Evolutionary conservation across 108 stramenopile genomes (phyloP).

Genomic region (Parietichytrium sp.): DNA sequence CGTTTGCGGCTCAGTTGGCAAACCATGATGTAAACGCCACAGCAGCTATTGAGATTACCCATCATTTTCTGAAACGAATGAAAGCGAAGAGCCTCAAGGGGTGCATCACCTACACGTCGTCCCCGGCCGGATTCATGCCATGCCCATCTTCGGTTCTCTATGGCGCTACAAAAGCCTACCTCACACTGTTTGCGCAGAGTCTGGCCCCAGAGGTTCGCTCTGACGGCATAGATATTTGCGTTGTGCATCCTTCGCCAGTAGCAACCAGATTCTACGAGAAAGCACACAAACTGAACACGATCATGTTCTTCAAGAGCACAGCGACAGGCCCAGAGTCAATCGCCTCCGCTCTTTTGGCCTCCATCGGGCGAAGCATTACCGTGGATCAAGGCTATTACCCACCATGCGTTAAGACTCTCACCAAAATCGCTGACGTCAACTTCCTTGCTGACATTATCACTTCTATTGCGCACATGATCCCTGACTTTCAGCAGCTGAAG

Average conservation of each 20-base stretch:
- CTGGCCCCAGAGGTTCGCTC: slow-evolving; percentile 79
- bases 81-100: slow-evolving; percentile 71
- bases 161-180: slow-evolving; percentile 97
- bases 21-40: slow-evolving; percentile 62
- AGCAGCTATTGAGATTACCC: slow-evolving; percentile 83
- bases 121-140: slow-evolving; percentile 93
- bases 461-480: slow-evolving; percentile 74
- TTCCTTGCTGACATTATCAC: slow-evolving; percentile 85
- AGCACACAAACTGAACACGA: slow-evolving; percentile 59
- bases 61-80: slow-evolving; percentile 81
- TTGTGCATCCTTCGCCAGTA: slow-evolving; percentile 95
- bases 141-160: slow-evolving; percentile 96
- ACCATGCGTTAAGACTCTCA: slow-evolving; percentile 70
- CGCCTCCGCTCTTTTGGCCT: slow-evolving; percentile 83
- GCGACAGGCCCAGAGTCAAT: slow-evolving; percentile 82
- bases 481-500: slow-evolving; percentile 75
- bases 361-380: slow-evolving; percentile 81
- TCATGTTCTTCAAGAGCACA: slow-evolving; percentile 73
- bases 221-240: slow-evolving; percentile 92
- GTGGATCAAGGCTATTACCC: slow-evolving; percentile 61
- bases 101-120: slow-evolving; percentile 93
- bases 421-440: slow-evolving; percentile 84
- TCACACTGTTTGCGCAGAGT: slow-evolving; percentile 81
- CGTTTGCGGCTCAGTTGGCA: slow-evolving; percentile 54
- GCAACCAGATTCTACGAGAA: slow-evolving; percentile 90